Evolutionary conservation across 1,284 basidiomycete genomes (phyloP), one percentile per base, ranked within the genome.

Genomic region (Stereum hirsutum): DNA sequence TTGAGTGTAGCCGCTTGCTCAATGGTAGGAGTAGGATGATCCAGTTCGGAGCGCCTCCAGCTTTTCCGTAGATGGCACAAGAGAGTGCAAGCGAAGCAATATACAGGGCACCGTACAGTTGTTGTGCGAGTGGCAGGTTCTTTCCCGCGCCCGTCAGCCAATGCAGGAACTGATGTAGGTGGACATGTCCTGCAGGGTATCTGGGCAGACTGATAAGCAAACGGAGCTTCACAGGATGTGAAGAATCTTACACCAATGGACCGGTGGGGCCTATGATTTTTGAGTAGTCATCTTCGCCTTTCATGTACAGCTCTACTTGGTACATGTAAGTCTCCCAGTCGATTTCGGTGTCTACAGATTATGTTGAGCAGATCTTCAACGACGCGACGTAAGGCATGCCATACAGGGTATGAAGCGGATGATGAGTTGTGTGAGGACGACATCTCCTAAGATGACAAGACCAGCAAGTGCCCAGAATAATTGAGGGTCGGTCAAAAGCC

Each of bases 311-410:
- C 42, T 83, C 72, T 2, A 89, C 76, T 49, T 99, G 96, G 46
- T 85, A 71, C 75, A 94, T 85, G 57, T 96, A 96, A 0, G 93
- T 95, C 57, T 81, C 75, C 78, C 88, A 99, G 65, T 99, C 96
- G 56, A 99, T 99, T 64, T 99, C 95, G n/a, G 96, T 99, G 65
- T 94, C 92, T 95, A 64, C 42, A 47, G 44, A 37, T n/a, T n/a
- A 36, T 46, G 37, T 33, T 41, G 17, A 21, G 41, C 42, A 30
- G 21, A 39, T n/a, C 11, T 6, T 23, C 11, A 14, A 26, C 6
- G 17, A 15, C 38, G 31, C 37, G 14, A 32, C 11, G 43, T 31
- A 43, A 40, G 37, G 41, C 40, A 19, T 36, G 41, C 34, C 85
- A 66, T 53, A 94, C 91, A 96, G 49, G 83, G 72, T 42, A 95